Evolutionary conservation across 108 stramenopile species (phyloP).

Genomic region (Mediolabrus comicus): DNA sequence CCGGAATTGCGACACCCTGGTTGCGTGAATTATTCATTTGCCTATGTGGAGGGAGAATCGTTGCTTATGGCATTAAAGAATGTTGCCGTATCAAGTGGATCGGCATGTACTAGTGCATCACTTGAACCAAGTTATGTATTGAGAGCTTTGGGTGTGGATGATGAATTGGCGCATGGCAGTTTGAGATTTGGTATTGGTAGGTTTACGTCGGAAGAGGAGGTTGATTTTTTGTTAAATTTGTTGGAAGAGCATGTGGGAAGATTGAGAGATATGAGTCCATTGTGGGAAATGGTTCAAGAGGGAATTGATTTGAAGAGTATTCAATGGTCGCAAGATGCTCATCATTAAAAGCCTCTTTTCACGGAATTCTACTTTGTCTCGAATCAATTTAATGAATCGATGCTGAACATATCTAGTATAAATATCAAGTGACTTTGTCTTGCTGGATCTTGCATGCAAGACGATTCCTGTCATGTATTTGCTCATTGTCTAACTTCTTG

Average conservation of each 20-base stretch:
- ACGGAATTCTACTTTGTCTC: too few species aligned
- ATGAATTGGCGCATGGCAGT: constrained; percentile 97
- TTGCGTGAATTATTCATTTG: constrained; percentile 97
- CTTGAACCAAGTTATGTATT: constrained; percentile 99
- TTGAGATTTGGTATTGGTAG: constrained; percentile 97
- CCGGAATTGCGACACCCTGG: constrained; percentile 87
- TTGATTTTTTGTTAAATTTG: constrained; percentile 94
- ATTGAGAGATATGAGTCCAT: constrained; percentile 96
- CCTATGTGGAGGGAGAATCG: constrained; percentile 98
- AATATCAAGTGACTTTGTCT: too few species aligned
- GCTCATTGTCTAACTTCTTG: too few species aligned
- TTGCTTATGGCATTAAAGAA: constrained; percentile 98
- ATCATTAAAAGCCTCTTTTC: constrained; percentile 41
- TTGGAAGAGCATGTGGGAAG: constrained; percentile 90
- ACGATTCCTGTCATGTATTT: too few species aligned
- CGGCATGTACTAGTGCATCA: constrained; percentile 97
- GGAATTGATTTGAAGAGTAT: constrained; percentile 97
- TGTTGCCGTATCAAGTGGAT: constrained; percentile 96
- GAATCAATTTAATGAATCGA: not conserved
- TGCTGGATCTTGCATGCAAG: too few species aligned
- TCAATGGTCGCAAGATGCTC: constrained; percentile 98
- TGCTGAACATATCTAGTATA: too few species aligned
- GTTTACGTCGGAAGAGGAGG: constrained; percentile 96
- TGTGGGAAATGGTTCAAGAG: constrained; percentile 99
- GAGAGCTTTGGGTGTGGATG: constrained; percentile 96